These are phyloP conservation scores for Poteriospumella lacustris DNA, from an alignment of 108 stramenopile genomes.

Conservation along the genomic window DNA sequence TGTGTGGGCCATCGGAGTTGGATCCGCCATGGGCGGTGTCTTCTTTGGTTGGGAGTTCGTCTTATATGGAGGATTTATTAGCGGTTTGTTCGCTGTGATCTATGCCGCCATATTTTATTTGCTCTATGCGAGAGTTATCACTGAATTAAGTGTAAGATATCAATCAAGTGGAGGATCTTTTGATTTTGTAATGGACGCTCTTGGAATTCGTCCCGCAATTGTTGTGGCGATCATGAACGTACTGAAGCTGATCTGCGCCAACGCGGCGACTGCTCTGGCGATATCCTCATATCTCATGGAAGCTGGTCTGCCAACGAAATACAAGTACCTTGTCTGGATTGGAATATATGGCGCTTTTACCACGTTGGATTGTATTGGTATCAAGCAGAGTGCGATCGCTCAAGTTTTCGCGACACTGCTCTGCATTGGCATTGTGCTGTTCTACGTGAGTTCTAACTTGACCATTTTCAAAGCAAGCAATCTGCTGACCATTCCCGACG, in stretches of 20 bases:
- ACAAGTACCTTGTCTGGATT: not conserved
- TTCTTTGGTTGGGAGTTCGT: slow-evolving; percentile 3
- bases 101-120: not conserved
- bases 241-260: not conserved
- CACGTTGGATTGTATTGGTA: not conserved
- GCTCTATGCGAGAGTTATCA: not conserved
- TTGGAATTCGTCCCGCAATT: not conserved
- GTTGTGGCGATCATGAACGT: not conserved
- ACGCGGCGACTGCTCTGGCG: not conserved
- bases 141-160: not conserved
- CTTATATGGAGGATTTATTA: not conserved
- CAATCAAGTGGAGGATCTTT: not conserved
- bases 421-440: not conserved
- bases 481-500: not conserved
- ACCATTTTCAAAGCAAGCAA: not conserved
- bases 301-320: not conserved
- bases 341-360: not conserved
- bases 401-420: not conserved
- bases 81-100: not conserved
- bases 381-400: not conserved
- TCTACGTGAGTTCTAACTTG: not conserved
- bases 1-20: not conserved
- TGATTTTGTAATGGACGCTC: not conserved
- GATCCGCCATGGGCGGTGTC: not conserved
- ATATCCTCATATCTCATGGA: not conserved